Base-by-base conservation (phyloP, 495 filamentous ascomycete species). In the Penicillium flavigenum region DNA sequence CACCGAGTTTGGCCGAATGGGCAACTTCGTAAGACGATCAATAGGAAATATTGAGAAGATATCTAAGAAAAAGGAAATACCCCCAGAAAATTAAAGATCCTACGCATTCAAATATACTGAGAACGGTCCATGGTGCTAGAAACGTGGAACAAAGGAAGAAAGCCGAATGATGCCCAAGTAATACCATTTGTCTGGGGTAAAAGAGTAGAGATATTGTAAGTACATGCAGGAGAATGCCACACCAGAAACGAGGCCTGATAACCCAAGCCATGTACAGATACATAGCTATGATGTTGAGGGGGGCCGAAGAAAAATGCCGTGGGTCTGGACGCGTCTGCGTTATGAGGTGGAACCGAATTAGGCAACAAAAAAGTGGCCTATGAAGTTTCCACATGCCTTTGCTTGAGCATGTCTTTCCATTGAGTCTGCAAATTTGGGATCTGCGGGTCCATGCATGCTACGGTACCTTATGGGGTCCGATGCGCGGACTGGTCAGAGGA, bases 161-260 rank as follows among this genome's bases (percentile, higher is more conserved):
- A 9, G 14, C 9, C 3, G 12, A 22, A 36, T 26, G 34, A 51
- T 38, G 20, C 20, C 34, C 29, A 29, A 39, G 38, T 36, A 44
- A 53, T 32, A 29, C 53, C 53, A 29, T 27, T 54, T 55, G 31
- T 26, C 47, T 39, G 31, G 31, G 29, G 47, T 24, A 46, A 46
- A 29, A 55, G 43, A 47, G 44, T 20, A 47, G 29, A 55, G 53
- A 47, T 34, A 34, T 32, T 34, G 43, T 55, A 55, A 44, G 47
- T 55, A 55, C 53, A 55, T 47, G 53, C 39, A 32, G 12, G 14
- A 46, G 32, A 55, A 47, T 46, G 34, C 42, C 16, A 39, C 27
- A n/a, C 19, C 32, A 47, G 32, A 24, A 22, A 47, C n/a, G 7
- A 27, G 53, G 43, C 32, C 22, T 55, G 10, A 12, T 16, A 17